Evolutionary conservation across 2,329 filamentous ascomycete genomes (phyloP), one percentile per base, ranked within the genome.

Genomic region (Verticillium longisporum): DNA sequence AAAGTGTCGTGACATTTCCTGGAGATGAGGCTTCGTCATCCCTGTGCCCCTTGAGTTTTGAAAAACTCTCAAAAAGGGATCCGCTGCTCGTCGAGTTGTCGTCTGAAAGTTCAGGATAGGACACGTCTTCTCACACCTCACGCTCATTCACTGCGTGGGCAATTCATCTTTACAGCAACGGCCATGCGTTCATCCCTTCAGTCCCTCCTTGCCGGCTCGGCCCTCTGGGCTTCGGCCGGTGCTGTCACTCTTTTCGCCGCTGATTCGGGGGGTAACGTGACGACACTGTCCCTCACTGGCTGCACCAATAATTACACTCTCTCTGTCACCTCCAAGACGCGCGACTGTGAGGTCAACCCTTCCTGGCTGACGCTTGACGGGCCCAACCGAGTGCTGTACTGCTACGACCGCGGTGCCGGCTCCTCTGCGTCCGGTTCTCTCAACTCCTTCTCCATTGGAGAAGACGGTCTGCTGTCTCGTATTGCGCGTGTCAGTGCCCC

Each of bases 231-330:
- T 6, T 61, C 62, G 15, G 59, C 57, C 56, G 62, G 59, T 50
- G 65, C 65, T 13, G 62, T 64, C 41, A 65, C 58, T 36, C 62
- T 66, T 18, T 66, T 60, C 57, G 58, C 64, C 11, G 65, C 65
- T 14, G 62, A 65, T 36, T 64, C 64, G 9, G 61, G 64, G 55
- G 65, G 65, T 53, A 65, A 63, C 53, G 58, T 66, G 38, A 66
- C 62, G 45, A 65, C 62, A 34, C 64, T 66, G 13, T 63, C 65
- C 18, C 55, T 65, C 14, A 58, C 56, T 41, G 60, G 53, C 11
- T 53, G 62, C 6, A 58, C 41, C 36, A 59, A 60, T 50, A 63
- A 54, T 36, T 61, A 61, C 57, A 61, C 57, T 41, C 62, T 66
- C 55, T 60, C 61, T 36, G 64, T 66, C 18, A 55, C 61, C 26